Conservation (phyloP, 306 rosid genomes). For the Coriaria nepalensis region DNA sequence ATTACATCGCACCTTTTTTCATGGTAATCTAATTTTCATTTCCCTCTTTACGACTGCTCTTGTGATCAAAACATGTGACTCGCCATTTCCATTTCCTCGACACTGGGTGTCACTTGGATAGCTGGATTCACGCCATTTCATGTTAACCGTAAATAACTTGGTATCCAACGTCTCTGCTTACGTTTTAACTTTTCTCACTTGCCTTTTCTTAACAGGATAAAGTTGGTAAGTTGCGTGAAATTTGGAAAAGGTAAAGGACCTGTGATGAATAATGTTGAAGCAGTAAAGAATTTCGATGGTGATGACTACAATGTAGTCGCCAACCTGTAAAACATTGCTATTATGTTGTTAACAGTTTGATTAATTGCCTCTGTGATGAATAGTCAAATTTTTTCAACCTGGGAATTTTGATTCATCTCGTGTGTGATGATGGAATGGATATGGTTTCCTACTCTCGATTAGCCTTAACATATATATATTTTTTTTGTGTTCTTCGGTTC, state of each 20-base stretch:
- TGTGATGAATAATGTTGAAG: constrained; percentile 25
- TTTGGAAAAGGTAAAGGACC: constrained; percentile 17
- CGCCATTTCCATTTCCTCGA: no score
- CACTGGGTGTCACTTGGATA: no score
- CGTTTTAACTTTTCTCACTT: constrained; percentile 12
- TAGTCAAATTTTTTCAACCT: neutral
- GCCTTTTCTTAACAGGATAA: constrained; percentile 61
- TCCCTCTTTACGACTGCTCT: no score
- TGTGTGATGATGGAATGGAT: constrained; percentile 2
- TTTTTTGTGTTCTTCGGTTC: constrained; percentile 6
- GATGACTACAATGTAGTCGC: constrained; percentile 2
- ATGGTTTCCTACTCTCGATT: neutral
- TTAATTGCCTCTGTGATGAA: neutral
- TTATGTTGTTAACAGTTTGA: constrained; percentile 4
- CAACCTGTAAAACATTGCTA: constrained; percentile 10
- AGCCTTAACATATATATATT: neutral
- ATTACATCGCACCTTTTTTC: constrained; percentile 86
- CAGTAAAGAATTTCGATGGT: constrained; percentile 28
- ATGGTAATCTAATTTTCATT: constrained; percentile 32
- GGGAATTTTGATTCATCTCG: neutral
- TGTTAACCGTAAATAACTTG: no score
- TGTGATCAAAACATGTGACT: no score
- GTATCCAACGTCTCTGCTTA: no score
- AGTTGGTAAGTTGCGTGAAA: constrained; percentile 74
- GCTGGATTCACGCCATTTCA: no score